These are phyloP conservation scores for Nothophytophthora sp. DNA, from an alignment of 352 stramenopile genomes.

Conservation along the genomic window DNA sequence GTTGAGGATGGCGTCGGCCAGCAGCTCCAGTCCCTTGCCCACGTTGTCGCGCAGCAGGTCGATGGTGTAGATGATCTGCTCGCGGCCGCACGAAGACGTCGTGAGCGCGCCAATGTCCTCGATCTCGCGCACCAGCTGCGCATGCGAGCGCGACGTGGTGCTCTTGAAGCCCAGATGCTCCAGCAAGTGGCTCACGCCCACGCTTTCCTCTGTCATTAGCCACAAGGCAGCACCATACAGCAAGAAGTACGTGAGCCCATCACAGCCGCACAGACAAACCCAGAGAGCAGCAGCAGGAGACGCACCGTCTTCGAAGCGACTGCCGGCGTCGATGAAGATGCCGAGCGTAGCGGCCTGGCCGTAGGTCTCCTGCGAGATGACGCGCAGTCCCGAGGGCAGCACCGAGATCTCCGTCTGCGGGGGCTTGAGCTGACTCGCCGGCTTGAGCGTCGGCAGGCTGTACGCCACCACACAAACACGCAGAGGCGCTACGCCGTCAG, in stretches of 20 bases:
- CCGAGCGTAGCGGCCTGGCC: conserved; percentile 94
- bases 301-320: conserved; percentile 72
- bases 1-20: conserved; percentile 89
- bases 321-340: conserved; percentile 93
- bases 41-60: conserved; percentile 96
- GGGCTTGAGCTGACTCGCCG: conserved; percentile 75
- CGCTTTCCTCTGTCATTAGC: conserved; percentile 41
- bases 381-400: conserved; percentile 93
- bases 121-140: conserved; percentile 89
- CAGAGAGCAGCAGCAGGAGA: background rate
- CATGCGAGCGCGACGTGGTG: conserved; percentile 81
- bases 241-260: no score
- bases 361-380: conserved; percentile 97
- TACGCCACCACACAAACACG: background rate
- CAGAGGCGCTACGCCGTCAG: background rate
- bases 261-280: background rate
- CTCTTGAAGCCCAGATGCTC: conserved; percentile 97
- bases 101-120: conserved; percentile 93
- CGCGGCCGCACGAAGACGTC: conserved; percentile 90
- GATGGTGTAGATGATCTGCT: conserved; percentile 98
- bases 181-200: conserved; percentile 93
- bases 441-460: conserved; percentile 81
- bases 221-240: background rate
- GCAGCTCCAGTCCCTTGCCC: conserved; percentile 86
- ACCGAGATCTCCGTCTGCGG: conserved; percentile 93